Percentiles rank a stretch among this genome's conserved stretches.
Evolutionary conservation across 371 early-diverging fungal genomes (phyloP).

Genomic region (Fennellomyces sp.): DNA sequence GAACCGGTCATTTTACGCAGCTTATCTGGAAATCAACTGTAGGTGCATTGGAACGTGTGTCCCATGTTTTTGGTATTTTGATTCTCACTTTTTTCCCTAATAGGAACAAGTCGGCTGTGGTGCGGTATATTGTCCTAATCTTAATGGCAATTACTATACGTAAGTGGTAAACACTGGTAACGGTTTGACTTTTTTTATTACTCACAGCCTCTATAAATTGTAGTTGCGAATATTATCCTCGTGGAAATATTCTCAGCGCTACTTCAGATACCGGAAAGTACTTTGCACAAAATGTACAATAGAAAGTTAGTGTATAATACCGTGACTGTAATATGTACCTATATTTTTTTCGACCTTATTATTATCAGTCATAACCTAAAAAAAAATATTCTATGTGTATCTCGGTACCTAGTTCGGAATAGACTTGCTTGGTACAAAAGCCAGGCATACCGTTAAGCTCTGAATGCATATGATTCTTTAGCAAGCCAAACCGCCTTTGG

Average conservation of each 20-base stretch:
- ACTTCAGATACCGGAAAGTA: slow-evolving; percentile 1
- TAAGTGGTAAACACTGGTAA: too few relatives aligned
- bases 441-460: too few relatives aligned
- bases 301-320: too few relatives aligned
- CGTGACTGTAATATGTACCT: too few relatives aligned
- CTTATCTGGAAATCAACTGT: slow-evolving; percentile 46
- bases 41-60: neutral
- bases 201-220: neutral
- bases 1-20: slow-evolving; percentile 58
- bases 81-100: neutral
- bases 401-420: too few relatives aligned
- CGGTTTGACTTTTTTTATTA: neutral
- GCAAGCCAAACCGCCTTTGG: too few relatives aligned
- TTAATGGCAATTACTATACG: neutral
- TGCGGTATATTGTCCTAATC: slow-evolving; percentile 4
- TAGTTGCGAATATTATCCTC: slow-evolving; percentile 1
- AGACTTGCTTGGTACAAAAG: too few relatives aligned
- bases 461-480: too few relatives aligned
- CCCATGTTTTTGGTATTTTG: neutral
- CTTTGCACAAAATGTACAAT: slow-evolving; percentile 4
- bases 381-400: too few relatives aligned
- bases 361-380: too few relatives aligned
- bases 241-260: slow-evolving; percentile 2
- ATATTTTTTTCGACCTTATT: too few relatives aligned
- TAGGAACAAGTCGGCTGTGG: slow-evolving; percentile 4